phyloP scores from a whole-genome alignment of 2,329 filamentous ascomycete genomes.

The Neonectria hederae region DNA sequence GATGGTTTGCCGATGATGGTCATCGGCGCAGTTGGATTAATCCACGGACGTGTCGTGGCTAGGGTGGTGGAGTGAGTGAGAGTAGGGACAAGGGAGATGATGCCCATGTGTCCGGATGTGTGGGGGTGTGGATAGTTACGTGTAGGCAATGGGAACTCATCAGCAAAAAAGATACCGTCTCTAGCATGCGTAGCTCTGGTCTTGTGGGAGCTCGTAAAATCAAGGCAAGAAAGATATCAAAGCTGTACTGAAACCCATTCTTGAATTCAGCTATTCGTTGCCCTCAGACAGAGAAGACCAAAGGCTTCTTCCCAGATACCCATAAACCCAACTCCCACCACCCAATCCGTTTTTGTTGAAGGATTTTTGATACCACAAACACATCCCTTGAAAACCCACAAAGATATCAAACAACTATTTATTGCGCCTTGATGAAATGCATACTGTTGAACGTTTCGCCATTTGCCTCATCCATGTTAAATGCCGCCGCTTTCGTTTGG shows the following conservation, averaged over 20 bases:
- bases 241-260: constrained; percentile 1
- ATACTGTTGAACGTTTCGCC: constrained; percentile 47
- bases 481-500: constrained; percentile 28
- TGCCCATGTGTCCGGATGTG: background rate
- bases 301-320: constrained; percentile 30
- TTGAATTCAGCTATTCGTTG: constrained; percentile 18
- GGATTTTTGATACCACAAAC: constrained; percentile 38
- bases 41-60: background rate
- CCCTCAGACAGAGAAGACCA: constrained; percentile 24
- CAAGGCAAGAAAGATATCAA: background rate
- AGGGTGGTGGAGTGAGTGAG: background rate
- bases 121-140: constrained; percentile 2
- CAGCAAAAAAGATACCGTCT: background rate
- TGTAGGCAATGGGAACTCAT: constrained; percentile 15
- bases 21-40: constrained; percentile 15
- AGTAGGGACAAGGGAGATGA: background rate
- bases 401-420: constrained; percentile 36
- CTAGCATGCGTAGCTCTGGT: background rate
- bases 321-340: constrained; percentile 42
- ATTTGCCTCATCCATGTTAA: constrained; percentile 47
- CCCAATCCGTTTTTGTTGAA: constrained; percentile 41
- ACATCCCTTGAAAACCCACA: constrained; percentile 27
- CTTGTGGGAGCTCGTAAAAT: background rate
- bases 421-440: constrained; percentile 46
- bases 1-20: background rate